Evolutionary conservation across 768 basidiomycete species (phyloP).

Genomic region (Hemileccinum impolitum): DNA sequence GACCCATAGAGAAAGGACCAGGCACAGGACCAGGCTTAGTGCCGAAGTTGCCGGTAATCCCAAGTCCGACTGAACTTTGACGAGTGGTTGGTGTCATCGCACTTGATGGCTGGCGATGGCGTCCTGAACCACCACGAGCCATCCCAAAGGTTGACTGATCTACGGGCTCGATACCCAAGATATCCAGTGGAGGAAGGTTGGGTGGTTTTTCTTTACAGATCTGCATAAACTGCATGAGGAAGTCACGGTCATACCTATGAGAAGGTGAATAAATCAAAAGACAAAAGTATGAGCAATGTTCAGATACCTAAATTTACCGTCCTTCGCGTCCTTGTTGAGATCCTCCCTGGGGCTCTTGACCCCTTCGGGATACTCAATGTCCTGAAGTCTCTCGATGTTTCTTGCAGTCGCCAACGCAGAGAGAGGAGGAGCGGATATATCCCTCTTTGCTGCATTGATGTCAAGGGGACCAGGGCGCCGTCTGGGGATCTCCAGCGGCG

Average conservation of each 20-base stretch:
- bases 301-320: constrained; percentile 83
- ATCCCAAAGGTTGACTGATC: constrained; percentile 51
- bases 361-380: constrained; percentile 78
- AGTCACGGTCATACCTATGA: constrained; percentile 89
- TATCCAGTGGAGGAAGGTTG: constrained; percentile 81
- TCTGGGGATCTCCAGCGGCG: constrained; percentile 36
- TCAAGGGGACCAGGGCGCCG: constrained; percentile 74
- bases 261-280: constrained; percentile 7
- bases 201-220: constrained; percentile 96
- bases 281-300: not conserved
- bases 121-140: constrained; percentile 62
- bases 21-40: constrained; percentile 31
- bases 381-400: constrained; percentile 76
- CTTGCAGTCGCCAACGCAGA: constrained; percentile 79
- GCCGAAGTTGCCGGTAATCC: constrained; percentile 28
- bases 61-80: constrained; percentile 50
- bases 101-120: constrained; percentile 47
- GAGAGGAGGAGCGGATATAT: constrained; percentile 29
- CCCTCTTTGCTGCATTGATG: constrained; percentile 50
- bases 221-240: constrained; percentile 94
- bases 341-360: constrained; percentile 79
- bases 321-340: constrained; percentile 78
- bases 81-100: constrained; percentile 44
- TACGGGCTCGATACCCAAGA: constrained; percentile 84
- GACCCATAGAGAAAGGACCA: constrained; percentile 57